These are phyloP conservation scores for Globisporangium abappressorium DNA, from an alignment of 352 stramenopile species.

Conservation along the genomic window DNA sequence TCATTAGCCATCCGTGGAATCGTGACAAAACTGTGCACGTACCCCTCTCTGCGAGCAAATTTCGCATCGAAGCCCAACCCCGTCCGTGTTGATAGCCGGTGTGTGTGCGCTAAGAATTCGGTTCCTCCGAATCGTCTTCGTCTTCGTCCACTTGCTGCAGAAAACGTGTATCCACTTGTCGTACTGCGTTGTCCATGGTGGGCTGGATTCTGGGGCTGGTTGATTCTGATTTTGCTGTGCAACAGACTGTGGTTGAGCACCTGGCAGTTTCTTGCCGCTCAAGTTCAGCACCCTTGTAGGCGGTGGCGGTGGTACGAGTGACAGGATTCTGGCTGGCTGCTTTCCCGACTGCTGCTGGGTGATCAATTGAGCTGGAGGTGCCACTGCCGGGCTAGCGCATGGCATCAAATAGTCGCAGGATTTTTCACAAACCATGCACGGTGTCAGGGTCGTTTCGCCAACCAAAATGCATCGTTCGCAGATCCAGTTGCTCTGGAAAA, in stretches of 20 bases:
- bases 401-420: slow-evolving; percentile 81
- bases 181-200: slow-evolving; percentile 7
- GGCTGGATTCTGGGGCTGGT: background rate
- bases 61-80: slow-evolving; percentile 43
- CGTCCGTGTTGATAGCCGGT: slow-evolving; percentile 23
- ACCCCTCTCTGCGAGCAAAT: slow-evolving; percentile 50
- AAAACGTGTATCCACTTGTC: slow-evolving; percentile 78
- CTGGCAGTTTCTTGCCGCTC: background rate
- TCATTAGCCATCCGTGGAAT: background rate
- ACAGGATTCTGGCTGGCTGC: slow-evolving; percentile 1
- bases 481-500: slow-evolving; percentile 82
- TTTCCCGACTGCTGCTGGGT: slow-evolving; percentile 10
- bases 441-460: slow-evolving; percentile 29
- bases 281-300: background rate
- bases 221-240: background rate
- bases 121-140: slow-evolving; percentile 59
- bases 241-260: slow-evolving; percentile 1
- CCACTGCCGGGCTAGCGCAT: slow-evolving; percentile 28
- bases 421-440: slow-evolving; percentile 66
- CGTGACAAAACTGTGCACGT: slow-evolving; percentile 9
- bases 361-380: background rate
- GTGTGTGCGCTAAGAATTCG: slow-evolving; percentile 56
- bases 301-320: background rate
- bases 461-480: slow-evolving; percentile 75
- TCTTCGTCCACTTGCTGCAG: slow-evolving; percentile 73